Base-by-base conservation (phyloP, 352 stramenopile species). In the Phytophthora litchii region DNA sequence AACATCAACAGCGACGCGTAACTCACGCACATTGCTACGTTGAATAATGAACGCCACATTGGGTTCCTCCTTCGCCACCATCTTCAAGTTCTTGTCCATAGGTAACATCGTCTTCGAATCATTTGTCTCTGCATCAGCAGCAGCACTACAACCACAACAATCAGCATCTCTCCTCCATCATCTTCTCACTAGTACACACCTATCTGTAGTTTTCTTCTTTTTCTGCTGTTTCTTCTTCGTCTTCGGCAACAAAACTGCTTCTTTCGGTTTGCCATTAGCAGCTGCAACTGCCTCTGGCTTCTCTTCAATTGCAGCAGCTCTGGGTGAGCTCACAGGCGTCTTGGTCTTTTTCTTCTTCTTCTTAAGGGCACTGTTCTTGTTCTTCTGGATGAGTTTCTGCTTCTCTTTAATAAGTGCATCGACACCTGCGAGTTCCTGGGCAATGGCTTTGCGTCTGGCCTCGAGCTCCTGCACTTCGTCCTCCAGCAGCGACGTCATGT, bases 31-130 rank as follows among this genome's bases (percentile, higher is more conserved):
- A 60, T 83, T 92, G 72, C 83, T 93, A 43, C 86, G 86, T 61
- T 94, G 86, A 65, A 94, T 94, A 53, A 94, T 92, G 42, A 94
- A 92, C 8, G 80, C 81, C 31, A 91, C 80, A 51, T 92, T 81
- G 7, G 81, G 80, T 44, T 94, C 86, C 17, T 83, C 72, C 37
- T 88, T 87, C 12, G 72, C 70, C 41, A 94, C 77, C 54, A 84
- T 89, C 36, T 63, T 47, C 11, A 94, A 67, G 17, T 88, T 67
- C 36, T 86, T 68, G 64, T 91, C 83, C 78, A 87, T 86, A 2
- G 80, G 81, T 34, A 91, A 59, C 38, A 61, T 36, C 12, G 35
- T 46, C 46, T 62, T 78, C 11, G 53, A 59, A 1, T 70, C 34
- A 5, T 29, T 27, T 12, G 53, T 54, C 9, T 53, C 31, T 34